Evolutionary conservation across 345 rosid genomes (phyloP).

Genomic region (Lumnitzera littorea): DNA sequence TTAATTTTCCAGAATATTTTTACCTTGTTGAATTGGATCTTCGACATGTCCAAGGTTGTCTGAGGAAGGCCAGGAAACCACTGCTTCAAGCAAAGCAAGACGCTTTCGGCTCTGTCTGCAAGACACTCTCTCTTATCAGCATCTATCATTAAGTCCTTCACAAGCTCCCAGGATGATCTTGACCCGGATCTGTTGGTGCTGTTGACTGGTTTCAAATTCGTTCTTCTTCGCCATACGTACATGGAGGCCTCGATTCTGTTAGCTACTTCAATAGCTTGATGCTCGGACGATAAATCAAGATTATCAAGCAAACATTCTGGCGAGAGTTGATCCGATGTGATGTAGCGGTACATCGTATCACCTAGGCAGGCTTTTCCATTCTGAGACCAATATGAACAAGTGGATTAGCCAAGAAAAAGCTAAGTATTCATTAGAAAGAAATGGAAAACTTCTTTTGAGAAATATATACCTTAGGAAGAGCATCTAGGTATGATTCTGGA

Average conservation of each 20-base stretch:
- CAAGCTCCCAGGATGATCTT: constrained; percentile 86
- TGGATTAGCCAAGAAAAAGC: background rate
- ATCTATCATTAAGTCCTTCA: constrained; percentile 84
- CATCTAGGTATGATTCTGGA: constrained; percentile 72
- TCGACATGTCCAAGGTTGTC: constrained; percentile 90
- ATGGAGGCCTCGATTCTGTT: constrained; percentile 79
- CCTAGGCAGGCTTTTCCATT: constrained; percentile 83
- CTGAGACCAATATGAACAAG: constrained; percentile 37
- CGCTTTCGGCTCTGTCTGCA: constrained; percentile 83
- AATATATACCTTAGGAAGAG: constrained; percentile 77
- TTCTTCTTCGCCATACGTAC: constrained; percentile 63
- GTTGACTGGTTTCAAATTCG: constrained; percentile 40
- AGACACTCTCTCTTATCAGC: constrained; percentile 78
- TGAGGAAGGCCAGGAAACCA: constrained; percentile 92
- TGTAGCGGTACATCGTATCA: constrained; percentile 71
- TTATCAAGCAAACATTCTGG: constrained; percentile 88
- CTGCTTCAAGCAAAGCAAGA: constrained; percentile 79
- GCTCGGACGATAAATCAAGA: constrained; percentile 89
- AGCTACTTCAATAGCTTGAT: constrained; percentile 89
- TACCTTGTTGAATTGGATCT: constrained; percentile 93
- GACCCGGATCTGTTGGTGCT: constrained; percentile 35
- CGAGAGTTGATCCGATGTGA: constrained; percentile 75
- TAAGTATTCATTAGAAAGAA: background rate
- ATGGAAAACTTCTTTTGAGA: background rate
- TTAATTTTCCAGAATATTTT: background rate